These are phyloP conservation scores for Paraphaeosphaeria minitans DNA, from an alignment of 2,329 filamentous ascomycete species.

Conservation along the genomic window DNA sequence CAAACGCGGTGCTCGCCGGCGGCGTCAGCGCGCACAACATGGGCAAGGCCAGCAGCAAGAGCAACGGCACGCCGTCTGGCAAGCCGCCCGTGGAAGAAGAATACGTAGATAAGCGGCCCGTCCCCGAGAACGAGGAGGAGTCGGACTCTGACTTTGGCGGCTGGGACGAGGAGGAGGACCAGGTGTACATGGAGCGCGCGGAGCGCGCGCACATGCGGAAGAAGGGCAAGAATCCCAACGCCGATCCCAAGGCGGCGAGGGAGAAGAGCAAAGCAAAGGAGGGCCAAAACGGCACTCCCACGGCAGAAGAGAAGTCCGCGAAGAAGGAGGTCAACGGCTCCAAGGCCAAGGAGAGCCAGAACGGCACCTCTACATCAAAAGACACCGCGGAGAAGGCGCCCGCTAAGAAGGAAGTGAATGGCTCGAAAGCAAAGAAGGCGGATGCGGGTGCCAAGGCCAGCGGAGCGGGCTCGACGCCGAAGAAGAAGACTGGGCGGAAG, in stretches of 20 bases:
- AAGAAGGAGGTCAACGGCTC: conserved; percentile 4
- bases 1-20: conserved; percentile 54
- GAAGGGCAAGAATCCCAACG: conserved; percentile 56
- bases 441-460: conserved; percentile 14
- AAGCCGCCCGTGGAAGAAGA: conserved; percentile 52
- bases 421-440: conserved; percentile 23
- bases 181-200: conserved; percentile 53
- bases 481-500: conserved; percentile 20
- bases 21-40: conserved; percentile 21
- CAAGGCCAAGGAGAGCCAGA: conserved; percentile 27
- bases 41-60: conserved; percentile 21
- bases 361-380: conserved; percentile 1
- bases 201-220: conserved; percentile 50
- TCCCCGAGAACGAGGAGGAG: conserved; percentile 52
- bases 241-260: conserved; percentile 16
- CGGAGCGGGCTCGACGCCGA: conserved; percentile 17
- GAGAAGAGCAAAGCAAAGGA: conserved; percentile 15
- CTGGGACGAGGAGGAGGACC: conserved; percentile 58
- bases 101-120: conserved; percentile 71
- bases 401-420: conserved; percentile 5
- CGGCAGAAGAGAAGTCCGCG: not conserved
- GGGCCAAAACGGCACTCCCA: conserved; percentile 13
- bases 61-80: conserved; percentile 46
- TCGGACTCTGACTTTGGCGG: conserved; percentile 53
- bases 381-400: not conserved